phyloP scores from a whole-genome alignment of 768 basidiomycete species.

The Ramaria sp. region DNA sequence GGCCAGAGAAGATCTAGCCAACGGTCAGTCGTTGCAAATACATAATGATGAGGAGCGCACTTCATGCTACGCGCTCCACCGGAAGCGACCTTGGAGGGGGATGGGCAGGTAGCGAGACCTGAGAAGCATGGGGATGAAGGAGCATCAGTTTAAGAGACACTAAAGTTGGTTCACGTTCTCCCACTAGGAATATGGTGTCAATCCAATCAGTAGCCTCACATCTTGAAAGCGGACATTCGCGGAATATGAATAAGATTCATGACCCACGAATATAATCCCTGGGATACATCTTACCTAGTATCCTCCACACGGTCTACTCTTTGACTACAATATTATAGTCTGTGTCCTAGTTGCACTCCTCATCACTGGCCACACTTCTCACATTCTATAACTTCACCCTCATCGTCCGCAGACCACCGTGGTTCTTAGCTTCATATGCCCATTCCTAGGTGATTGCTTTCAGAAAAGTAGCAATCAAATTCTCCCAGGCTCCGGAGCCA shows the following conservation, averaged over 20 bases:
- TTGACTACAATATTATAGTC: too few species aligned
- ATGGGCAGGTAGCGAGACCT: not conserved
- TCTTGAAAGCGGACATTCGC: not conserved
- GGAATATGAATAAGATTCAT: not conserved
- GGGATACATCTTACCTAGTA: not conserved
- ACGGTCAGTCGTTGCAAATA: slow-evolving; percentile 6
- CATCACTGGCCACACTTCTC: too few species aligned
- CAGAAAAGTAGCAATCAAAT: not conserved
- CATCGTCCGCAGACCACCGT: not conserved
- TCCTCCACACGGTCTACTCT: not conserved
- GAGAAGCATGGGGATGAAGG: not conserved
- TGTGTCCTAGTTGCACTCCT: too few species aligned
- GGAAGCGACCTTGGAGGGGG: slow-evolving; percentile 9
- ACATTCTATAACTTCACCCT: not conserved
- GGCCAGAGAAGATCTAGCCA: slow-evolving; percentile 2
- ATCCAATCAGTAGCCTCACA: slow-evolving; percentile 6
- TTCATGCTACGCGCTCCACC: slow-evolving; percentile 6
- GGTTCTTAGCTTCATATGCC: not conserved
- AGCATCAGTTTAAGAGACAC: slow-evolving; percentile 6
- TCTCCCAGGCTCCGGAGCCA: not conserved
- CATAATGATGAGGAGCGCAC: not conserved
- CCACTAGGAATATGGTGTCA: slow-evolving; percentile 3
- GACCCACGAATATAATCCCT: not conserved
- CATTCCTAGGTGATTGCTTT: not conserved
- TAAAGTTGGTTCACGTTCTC: not conserved